Conservation (phyloP, 1,284 basidiomycete species). For the Anthracocystis panici-leucophaei region DNA sequence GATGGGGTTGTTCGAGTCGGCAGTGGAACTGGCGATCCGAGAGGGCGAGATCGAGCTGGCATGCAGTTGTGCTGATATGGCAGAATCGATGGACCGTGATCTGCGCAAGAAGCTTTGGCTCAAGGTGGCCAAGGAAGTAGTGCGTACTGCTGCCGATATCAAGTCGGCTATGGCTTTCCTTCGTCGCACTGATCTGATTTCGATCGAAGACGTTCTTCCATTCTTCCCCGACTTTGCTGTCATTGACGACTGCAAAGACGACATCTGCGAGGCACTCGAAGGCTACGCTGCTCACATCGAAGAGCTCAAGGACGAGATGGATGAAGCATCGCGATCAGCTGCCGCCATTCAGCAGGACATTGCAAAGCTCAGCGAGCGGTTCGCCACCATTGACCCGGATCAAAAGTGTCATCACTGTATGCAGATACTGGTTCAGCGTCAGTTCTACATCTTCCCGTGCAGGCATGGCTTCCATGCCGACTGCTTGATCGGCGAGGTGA, state of each 20-base stretch:
- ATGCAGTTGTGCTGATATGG: constrained; percentile 64
- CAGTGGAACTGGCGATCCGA: constrained; percentile 88
- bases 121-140: constrained; percentile 95
- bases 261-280: constrained; percentile 95
- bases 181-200: constrained; percentile 90
- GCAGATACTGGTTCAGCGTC: constrained; percentile 81
- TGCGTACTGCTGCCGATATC: constrained; percentile 96
- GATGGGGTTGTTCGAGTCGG: constrained; percentile 96
- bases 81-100: constrained; percentile 33
- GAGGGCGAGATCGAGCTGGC: constrained; percentile 72
- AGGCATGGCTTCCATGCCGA: constrained; percentile 79
- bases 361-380: constrained; percentile 84
- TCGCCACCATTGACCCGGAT: constrained; percentile 88
- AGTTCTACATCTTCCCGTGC: constrained; percentile 99
- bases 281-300: constrained; percentile 93
- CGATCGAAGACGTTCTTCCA: constrained; percentile 97
- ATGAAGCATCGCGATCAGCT: constrained; percentile 89
- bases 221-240: constrained; percentile 99
- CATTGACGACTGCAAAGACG: constrained; percentile 99
- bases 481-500: constrained; percentile 67
- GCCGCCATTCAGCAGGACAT: constrained; percentile 95
- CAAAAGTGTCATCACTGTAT: constrained; percentile 88
- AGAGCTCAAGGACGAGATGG: constrained; percentile 91
- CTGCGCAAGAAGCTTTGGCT: constrained; percentile 95
- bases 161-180: constrained; percentile 98